Base-by-base conservation (phyloP, 208 protist genomes). In the Leptomonas seymouri region DNA sequence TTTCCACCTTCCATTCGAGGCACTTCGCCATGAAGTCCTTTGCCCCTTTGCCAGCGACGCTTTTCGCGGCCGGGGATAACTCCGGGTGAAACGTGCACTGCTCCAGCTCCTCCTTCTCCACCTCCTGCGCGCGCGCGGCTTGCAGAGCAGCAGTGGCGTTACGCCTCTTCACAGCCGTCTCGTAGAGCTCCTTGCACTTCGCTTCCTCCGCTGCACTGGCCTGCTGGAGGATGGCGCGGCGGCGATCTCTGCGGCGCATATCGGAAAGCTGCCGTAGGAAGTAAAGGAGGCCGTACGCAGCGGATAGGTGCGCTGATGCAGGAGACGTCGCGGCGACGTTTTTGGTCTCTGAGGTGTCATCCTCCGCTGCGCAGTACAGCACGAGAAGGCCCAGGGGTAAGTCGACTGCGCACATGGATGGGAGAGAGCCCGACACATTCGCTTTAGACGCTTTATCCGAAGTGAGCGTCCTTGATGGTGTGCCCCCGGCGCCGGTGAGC, bases 21-120 rank as follows among this genome's bases (percentile, higher is more conserved):
- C 84, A 90, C 60, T 73, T 82, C 46, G 84, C 71, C 78, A 90
- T 84, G 64, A 91, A 94, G 16, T 73, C 62, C 25, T 71, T 67
- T 16, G 70, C 63, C 14, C 84, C 84, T 49, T 88, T 93, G 2
- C 62, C 59, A 18, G 71, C 49, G 30, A 78, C 14, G 53, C 55
- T 46, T 59, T 67, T 71, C 14, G 77, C 84, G 6, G 44, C 58
- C 20, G 41, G 21, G 2, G 80, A 85, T 21, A 91, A 69, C 1
- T 63, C 42, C 7, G 83, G 84, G 31, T 67, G 70, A 62, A 90
- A 91, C 50, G 83, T 88, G 66, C 89, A 91, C 49, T 65, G 45
- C 12, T 56, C 61, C 23, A 85, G 53, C 65, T 82, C 78, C 62
- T 60, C 67, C 63, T 53, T 48, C 41, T n/a, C 71, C 9, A 71